Conservation (phyloP, 164 flowering plant genomes). For the Houttuynia cordata region DNA sequence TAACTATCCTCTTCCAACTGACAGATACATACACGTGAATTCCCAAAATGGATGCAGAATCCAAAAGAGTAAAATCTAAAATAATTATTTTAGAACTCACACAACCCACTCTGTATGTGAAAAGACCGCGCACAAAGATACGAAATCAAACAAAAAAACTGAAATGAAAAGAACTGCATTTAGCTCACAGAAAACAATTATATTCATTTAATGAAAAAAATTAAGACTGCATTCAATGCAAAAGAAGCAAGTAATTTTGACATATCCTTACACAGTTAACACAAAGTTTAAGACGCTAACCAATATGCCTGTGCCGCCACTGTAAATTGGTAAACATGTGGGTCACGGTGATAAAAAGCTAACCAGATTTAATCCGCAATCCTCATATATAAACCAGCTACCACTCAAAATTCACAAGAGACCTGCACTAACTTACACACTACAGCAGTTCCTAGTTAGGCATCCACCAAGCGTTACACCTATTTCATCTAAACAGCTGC, state of each 20-base stretch:
- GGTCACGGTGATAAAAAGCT: background rate
- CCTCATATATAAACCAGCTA: background rate
- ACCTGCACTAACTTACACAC: background rate
- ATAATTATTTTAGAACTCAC: background rate
- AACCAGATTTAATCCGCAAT: background rate
- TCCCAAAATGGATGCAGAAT: background rate
- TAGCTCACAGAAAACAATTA: no score
- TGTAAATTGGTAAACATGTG: background rate
- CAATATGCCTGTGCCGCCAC: background rate
- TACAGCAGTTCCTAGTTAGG: background rate
- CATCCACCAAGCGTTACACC: background rate
- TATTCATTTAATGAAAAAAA: no score
- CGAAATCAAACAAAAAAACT: no score
- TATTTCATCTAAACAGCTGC: background rate
- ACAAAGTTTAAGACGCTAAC: background rate
- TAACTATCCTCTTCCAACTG: background rate
- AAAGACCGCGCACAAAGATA: background rate
- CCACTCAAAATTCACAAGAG: background rate
- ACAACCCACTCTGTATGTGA: background rate
- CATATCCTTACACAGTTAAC: background rate
- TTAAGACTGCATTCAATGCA: no score
- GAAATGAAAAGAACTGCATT: background rate
- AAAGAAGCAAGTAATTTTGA: no score
- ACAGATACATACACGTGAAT: background rate
- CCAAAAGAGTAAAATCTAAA: no score